These are phyloP conservation scores for Umbelopsis sp. DNA, from an alignment of 192 early-diverging fungal genomes.

Conservation along the genomic window DNA sequence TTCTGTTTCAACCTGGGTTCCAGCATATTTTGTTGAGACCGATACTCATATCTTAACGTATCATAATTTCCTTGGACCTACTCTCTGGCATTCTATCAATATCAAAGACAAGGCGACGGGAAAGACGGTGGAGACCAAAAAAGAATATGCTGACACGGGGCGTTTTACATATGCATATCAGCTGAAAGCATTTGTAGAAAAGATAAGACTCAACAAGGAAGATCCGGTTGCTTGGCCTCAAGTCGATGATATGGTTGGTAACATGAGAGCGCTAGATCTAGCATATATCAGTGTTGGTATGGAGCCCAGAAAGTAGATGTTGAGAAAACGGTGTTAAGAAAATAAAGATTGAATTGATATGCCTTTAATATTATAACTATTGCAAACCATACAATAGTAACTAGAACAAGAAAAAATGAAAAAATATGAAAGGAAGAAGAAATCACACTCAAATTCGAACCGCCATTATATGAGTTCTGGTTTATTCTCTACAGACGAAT, in stretches of 20 bases:
- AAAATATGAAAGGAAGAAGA: too few species aligned
- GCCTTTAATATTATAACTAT: neutral
- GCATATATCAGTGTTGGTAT: conserved; percentile 18
- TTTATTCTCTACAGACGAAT: too few species aligned
- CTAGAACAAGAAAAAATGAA: too few species aligned
- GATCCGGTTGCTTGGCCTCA: conserved; percentile 27
- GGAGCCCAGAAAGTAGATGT: neutral
- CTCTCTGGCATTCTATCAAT: conserved; percentile 33
- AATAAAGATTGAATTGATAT: neutral
- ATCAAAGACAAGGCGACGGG: conserved; percentile 35
- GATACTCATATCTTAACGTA: conserved; percentile 42
- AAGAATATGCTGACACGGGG: conserved; percentile 32
- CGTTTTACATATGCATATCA: conserved; percentile 37
- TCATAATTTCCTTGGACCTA: conserved; percentile 26
- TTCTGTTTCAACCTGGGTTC: conserved; percentile 12
- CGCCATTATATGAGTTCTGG: too few species aligned
- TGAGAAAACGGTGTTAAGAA: neutral
- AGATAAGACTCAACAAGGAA: conserved; percentile 24
- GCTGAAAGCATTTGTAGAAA: conserved; percentile 41
- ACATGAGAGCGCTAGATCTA: conserved; percentile 38
- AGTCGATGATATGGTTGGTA: conserved; percentile 30
- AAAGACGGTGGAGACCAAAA: conserved; percentile 32
- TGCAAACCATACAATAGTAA: neutral
- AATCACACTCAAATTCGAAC: too few species aligned
- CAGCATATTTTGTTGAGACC: conserved; percentile 28